Percentiles rank a stretch among this genome's conserved stretches.
These are phyloP conservation scores for Buddleja alternifolia DNA, from an alignment of 257 asterid genomes.

Conservation along the genomic window DNA sequence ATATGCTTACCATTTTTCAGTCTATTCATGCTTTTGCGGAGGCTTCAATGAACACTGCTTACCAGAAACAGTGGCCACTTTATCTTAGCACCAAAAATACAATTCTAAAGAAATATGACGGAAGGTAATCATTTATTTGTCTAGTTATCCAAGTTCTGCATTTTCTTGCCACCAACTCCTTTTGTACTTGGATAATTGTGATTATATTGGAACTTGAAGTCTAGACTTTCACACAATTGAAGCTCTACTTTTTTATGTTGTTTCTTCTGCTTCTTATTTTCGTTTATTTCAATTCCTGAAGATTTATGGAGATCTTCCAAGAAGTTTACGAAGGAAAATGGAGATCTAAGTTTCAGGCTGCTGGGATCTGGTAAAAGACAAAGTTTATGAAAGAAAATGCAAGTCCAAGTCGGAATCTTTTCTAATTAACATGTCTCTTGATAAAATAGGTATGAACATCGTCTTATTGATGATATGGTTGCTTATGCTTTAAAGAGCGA, in stretches of 20 bases:
- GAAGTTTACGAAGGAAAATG: slow-evolving; percentile 89
- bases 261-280: slow-evolving; percentile 11
- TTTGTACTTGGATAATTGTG: too few relatives aligned
- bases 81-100: slow-evolving; percentile 99
- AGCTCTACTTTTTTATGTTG: slow-evolving; percentile 4
- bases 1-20: slow-evolving; percentile 44
- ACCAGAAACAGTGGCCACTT: slow-evolving; percentile 92
- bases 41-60: slow-evolving; percentile 96
- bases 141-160: slow-evolving; percentile 10
- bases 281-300: slow-evolving; percentile 34
- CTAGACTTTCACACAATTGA: neutral
- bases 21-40: slow-evolving; percentile 88
- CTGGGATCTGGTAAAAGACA: slow-evolving; percentile 74
- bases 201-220: too few relatives aligned
- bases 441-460: slow-evolving; percentile 86
- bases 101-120: slow-evolving; percentile 91
- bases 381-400: slow-evolving; percentile 9
- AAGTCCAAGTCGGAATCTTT: slow-evolving; percentile 1
- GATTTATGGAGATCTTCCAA: slow-evolving; percentile 95
- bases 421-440: slow-evolving; percentile 6
- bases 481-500: slow-evolving; percentile 97
- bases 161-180: neutral
- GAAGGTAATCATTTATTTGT: slow-evolving; percentile 61
- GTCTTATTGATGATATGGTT: slow-evolving; percentile 99
- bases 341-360: slow-evolving; percentile 83